Conservation (phyloP, 2,329 filamentous ascomycete genomes). For the Aphanocladium album region DNA sequence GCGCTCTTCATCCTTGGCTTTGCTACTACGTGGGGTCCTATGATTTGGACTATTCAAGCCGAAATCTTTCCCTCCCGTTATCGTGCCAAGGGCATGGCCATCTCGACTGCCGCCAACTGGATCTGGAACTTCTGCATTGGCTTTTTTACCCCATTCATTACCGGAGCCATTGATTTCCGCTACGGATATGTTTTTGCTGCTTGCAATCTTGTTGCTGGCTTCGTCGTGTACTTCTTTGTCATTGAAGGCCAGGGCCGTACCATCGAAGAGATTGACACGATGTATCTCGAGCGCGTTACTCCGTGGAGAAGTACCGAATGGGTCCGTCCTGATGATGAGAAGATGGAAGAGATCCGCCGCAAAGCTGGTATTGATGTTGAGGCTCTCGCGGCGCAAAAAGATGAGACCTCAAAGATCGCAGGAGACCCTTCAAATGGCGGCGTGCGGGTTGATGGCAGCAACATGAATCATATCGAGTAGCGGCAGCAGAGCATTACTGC, state of each 20-base stretch:
- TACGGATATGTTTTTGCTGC: constrained; percentile 74
- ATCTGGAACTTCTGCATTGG: constrained; percentile 69
- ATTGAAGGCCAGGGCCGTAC: constrained; percentile 68
- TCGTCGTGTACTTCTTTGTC: constrained; percentile 72
- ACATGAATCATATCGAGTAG: constrained; percentile 9
- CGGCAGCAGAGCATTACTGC: neutral
- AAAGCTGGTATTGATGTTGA: constrained; percentile 37
- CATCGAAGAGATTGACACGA: constrained; percentile 74
- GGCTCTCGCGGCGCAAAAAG: constrained; percentile 12
- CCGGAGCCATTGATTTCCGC: constrained; percentile 61
- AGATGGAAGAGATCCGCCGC: constrained; percentile 38
- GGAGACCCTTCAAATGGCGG: neutral
- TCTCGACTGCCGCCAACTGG: constrained; percentile 61
- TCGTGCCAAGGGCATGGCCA: constrained; percentile 54
- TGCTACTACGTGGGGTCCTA: constrained; percentile 62
- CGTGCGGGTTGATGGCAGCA: constrained; percentile 3
- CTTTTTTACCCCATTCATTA: constrained; percentile 80
- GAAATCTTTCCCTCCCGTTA: constrained; percentile 62
- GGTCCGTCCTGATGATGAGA: constrained; percentile 39
- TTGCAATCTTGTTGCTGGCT: constrained; percentile 59
- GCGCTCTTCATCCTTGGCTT: constrained; percentile 61
- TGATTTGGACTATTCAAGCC: constrained; percentile 60
- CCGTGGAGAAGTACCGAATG: constrained; percentile 59
- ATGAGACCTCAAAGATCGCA: constrained; percentile 9
- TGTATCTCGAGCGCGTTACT: constrained; percentile 63